Evolutionary conservation across 2,329 filamentous ascomycete genomes (phyloP), one percentile per base, ranked within the genome.

Genomic region (Coniochaeta prunicola): DNA sequence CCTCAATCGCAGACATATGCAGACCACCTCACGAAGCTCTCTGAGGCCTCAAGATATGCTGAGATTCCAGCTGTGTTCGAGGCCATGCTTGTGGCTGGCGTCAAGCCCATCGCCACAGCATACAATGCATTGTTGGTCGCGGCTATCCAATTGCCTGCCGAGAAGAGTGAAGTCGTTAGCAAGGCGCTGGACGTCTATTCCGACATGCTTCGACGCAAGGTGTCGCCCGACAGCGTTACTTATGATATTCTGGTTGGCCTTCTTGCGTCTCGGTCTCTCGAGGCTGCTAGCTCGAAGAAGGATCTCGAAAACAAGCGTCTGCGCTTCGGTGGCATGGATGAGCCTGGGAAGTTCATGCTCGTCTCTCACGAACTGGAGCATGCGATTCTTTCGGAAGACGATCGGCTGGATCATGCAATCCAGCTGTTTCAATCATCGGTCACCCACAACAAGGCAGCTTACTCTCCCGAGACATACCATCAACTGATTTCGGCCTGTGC

Each of bases 171-270:
- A 75, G 86, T 94, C 57, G 90, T 96, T 15, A 88, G 91, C 62
- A 96, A 96, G 77, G 92, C 91, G 5, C 81, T 97, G 57, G 92
- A 96, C 76, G 90, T 99, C 57, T 99, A 97, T 73, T 89, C 92
- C 17, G 92, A 97, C 71, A 97, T 99, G 94, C 85, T 96, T 65
- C 86, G 88, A 64, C 89, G 92, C 64, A 88, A 88, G 65, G 87
- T 97, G 26, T 77, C 83, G 21, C 92, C 93, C 8, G 88, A 97
- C 70, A 86, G 87, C 58, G 84, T 89, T 59, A 97, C 93, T 0
- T 97, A 96, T 74, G 86, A 91, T 69, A 92, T 92, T 34, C 79
- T 99, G 19, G 89, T 99, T 58, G 86, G 89, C 59, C 79, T 97
- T 40, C 80, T 99, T 57, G 89, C 92, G 19, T 83, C 86, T 15